phyloP scores from a whole-genome alignment of 495 filamentous ascomycete genomes.

The Hypoxylon subgilvum region DNA sequence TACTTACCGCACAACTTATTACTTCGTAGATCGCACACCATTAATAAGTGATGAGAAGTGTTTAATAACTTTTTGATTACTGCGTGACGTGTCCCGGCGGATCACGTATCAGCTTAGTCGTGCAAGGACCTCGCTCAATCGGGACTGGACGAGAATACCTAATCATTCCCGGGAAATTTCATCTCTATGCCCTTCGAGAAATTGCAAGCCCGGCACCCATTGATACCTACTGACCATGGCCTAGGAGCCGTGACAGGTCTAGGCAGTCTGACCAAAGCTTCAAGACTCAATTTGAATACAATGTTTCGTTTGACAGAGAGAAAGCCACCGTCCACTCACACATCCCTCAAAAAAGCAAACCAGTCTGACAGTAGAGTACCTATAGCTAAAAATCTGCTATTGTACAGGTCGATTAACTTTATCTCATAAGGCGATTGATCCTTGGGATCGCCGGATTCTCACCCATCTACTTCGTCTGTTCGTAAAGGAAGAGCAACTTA shows the following conservation, averaged over 20 bases:
- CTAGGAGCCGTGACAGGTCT: background rate
- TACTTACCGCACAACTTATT: too few species aligned
- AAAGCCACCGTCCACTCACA: too few species aligned
- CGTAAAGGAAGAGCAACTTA: slow-evolving; percentile 14
- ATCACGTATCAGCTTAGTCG: background rate
- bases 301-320: background rate
- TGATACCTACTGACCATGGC: background rate
- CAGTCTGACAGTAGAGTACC: background rate
- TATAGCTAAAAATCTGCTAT: background rate
- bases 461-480: too few species aligned
- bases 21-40: too few species aligned
- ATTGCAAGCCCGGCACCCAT: slow-evolving; percentile 13
- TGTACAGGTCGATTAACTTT: background rate
- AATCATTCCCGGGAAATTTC: slow-evolving; percentile 2
- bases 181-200: background rate
- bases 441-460: slow-evolving; percentile 19
- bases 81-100: slow-evolving; percentile 2
- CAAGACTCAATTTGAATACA: slow-evolving; percentile 14
- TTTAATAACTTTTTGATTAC: background rate
- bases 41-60: slow-evolving; percentile 8
- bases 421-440: slow-evolving; percentile 11
- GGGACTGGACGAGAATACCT: slow-evolving; percentile 6
- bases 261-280: slow-evolving; percentile 8
- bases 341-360: too few species aligned
- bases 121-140: too few species aligned